phyloP scores from a whole-genome alignment of 2,329 filamentous ascomycete genomes.

The Aureobasidium lini region DNA sequence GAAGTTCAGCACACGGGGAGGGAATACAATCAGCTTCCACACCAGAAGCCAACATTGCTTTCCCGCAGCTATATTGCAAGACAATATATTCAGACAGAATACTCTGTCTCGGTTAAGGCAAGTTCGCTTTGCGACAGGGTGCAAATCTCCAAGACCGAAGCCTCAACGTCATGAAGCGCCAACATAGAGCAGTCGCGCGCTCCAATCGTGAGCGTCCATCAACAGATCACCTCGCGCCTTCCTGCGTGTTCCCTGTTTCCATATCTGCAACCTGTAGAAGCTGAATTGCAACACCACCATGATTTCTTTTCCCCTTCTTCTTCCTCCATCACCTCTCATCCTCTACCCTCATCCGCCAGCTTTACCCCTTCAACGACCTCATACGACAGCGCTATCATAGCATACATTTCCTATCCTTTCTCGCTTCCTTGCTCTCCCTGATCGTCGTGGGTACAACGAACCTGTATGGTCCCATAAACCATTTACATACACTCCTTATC shows the following conservation, averaged over 20 bases:
- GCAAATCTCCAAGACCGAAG: not conserved
- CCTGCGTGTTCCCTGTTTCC: conserved; percentile 6
- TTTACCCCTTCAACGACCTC: not conserved
- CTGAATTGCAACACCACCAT: not conserved
- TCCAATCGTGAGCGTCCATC: not conserved
- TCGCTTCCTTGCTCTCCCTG: not conserved
- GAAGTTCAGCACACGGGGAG: too few species aligned
- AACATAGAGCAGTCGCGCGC: not conserved
- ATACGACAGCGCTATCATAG: not conserved
- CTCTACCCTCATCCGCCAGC: not conserved
- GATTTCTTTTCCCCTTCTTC: not conserved
- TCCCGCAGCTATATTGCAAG: not conserved
- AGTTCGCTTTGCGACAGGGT: not conserved
- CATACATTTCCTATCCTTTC: not conserved
- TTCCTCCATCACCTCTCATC: not conserved
- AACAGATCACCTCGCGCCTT: not conserved
- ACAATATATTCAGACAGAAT: not conserved
- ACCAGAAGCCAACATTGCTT: too few species aligned
- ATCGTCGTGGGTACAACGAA: not conserved
- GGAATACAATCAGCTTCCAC: too few species aligned
- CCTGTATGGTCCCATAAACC: not conserved
- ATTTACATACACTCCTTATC: not conserved
- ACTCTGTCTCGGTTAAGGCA: not conserved
- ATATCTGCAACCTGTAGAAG: not conserved
- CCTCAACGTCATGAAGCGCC: conserved; percentile 9